Percentiles rank a stretch among this genome's conserved stretches.
phyloP scores from a whole-genome alignment of 1,139 yeast species.

The Keqinozyma sinolaborantium region DNA sequence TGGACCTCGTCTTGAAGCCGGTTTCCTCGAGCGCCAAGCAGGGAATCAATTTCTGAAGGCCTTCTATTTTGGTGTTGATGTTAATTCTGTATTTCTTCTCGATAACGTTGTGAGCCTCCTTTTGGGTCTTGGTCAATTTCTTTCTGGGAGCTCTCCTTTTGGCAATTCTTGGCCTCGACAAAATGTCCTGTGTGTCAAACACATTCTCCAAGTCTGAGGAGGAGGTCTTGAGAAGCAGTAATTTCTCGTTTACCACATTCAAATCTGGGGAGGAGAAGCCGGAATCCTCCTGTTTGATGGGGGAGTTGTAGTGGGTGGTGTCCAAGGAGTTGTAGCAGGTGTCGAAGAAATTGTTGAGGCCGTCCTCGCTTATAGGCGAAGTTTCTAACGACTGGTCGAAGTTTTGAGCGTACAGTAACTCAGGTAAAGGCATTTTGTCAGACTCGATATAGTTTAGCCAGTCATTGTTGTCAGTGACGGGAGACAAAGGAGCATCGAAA shows the following conservation, averaged over 20 bases:
- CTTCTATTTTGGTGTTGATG: slow-evolving; percentile 69
- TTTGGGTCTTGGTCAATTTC: slow-evolving; percentile 57
- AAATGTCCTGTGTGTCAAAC: neutral
- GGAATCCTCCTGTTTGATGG: slow-evolving; percentile 1
- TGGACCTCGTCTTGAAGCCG: slow-evolving; percentile 46
- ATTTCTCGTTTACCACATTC: slow-evolving; percentile 9
- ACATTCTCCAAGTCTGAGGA: slow-evolving; percentile 1
- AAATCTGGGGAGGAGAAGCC: slow-evolving; percentile 6
- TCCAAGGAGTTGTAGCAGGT: neutral
- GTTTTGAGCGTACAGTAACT: slow-evolving; percentile 1
- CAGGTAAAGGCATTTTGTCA: slow-evolving; percentile 1
- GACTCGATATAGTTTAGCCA: slow-evolving; percentile 12
- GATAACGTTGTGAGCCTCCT: slow-evolving; percentile 68
- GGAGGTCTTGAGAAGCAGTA: slow-evolving; percentile 1
- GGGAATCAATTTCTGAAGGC: slow-evolving; percentile 61
- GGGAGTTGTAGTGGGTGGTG: neutral
- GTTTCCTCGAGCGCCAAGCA: slow-evolving; percentile 58
- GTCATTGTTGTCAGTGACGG: slow-evolving; percentile 11
- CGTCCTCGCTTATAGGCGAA: slow-evolving; percentile 1
- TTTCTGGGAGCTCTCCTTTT: slow-evolving; percentile 51
- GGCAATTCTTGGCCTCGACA: slow-evolving; percentile 2
- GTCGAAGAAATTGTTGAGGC: neutral
- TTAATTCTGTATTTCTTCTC: slow-evolving; percentile 69
- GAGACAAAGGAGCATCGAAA: slow-evolving; percentile 6
- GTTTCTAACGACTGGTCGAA: slow-evolving; percentile 3